Base-by-base conservation (phyloP, 192 early-diverging fungal genomes). In the Umbelopsis vinacea region DNA sequence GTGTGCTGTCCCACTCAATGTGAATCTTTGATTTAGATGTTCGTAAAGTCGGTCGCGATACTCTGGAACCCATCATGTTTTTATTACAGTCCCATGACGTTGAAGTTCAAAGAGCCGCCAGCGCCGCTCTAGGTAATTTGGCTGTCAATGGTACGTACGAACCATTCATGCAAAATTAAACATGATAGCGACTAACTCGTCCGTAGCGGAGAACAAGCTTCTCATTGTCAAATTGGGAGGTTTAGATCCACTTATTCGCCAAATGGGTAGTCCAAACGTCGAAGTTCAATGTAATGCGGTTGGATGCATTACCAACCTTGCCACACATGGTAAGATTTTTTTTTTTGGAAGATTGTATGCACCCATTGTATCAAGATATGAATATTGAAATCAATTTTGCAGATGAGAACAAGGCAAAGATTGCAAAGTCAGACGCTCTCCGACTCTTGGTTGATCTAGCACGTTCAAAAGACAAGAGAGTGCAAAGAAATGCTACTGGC, bases 261-360 rank as follows among this genome's bases (percentile, higher is more conserved):
- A 94, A 77, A 95, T 96, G 93, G 84, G 90, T 60, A 91, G 91
- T 29, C 87, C 88, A 14, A 94, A 94, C 71, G 88, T 93, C 29
- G 94, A 96, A 73, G 93, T 95, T n/a, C 93, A 95, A 81, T 93
- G 92, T 74, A 96, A 96, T 80, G 93, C 94, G 14, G 95, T 96
- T 19, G 95, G 95, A 15, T 96, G 95, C 81, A 94, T 96, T 71
- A 96, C 95, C 0, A 96, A 96, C 63, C 86, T 96, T 69, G 93
- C 94, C 6, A 95, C 95, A 4, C 85, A 89, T 75, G 90, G 90
- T 90, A 83, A 68, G 69, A 24, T 23, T 5, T 14, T 50, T 52
- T 66, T 6, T 43, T 67, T 11, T 11, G 8, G 1, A 12, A 12
- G 0, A 43, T 1, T 4, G 11, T 43, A 37, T 48, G 29, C 29